Percentiles rank a stretch among this genome's conserved stretches.
Conservation (phyloP, 768 basidiomycete species). For the Kwoniella heveanensis region DNA sequence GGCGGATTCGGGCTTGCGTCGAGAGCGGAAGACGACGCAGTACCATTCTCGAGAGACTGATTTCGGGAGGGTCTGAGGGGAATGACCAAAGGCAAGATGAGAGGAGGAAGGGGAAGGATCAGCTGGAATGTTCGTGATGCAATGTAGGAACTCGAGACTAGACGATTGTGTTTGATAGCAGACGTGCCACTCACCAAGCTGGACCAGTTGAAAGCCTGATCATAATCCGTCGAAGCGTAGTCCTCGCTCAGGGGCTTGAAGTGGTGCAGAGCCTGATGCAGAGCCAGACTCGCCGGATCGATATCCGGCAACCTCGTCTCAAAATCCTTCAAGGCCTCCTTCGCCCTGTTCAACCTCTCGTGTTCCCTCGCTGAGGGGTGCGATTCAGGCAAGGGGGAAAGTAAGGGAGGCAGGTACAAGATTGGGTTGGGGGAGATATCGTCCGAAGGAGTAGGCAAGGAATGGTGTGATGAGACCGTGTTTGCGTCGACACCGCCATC, state of each 20-base stretch:
- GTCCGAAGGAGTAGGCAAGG: constrained; percentile 27
- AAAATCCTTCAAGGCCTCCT: constrained; percentile 59
- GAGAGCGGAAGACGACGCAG: constrained; percentile 83
- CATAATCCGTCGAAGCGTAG: constrained; percentile 70
- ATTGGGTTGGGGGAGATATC: constrained; percentile 55
- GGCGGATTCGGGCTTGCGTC: constrained; percentile 60
- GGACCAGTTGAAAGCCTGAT: constrained; percentile 84
- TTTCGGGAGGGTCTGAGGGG: constrained; percentile 29
- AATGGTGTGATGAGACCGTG: constrained; percentile 35
- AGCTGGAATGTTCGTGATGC: too few species aligned
- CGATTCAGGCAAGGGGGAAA: constrained; percentile 65
- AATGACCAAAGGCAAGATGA: too few species aligned
- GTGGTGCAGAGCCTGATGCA: constrained; percentile 80
- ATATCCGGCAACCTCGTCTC: constrained; percentile 79
- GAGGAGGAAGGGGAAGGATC: too few species aligned
- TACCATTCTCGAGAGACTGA: constrained; percentile 59
- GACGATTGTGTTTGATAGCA: too few species aligned
- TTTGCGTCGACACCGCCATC: constrained; percentile 2
- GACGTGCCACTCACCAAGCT: constrained; percentile 69
- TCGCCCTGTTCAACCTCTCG: constrained; percentile 11
- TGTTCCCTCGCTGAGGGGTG: constrained; percentile 11
- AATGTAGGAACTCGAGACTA: too few species aligned
- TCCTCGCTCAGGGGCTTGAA: constrained; percentile 66
- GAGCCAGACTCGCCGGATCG: constrained; percentile 76
- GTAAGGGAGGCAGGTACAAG: constrained; percentile 79